Evolutionary conservation across 768 basidiomycete species (phyloP).

Genomic region (Xerocomellus chrysenteron): DNA sequence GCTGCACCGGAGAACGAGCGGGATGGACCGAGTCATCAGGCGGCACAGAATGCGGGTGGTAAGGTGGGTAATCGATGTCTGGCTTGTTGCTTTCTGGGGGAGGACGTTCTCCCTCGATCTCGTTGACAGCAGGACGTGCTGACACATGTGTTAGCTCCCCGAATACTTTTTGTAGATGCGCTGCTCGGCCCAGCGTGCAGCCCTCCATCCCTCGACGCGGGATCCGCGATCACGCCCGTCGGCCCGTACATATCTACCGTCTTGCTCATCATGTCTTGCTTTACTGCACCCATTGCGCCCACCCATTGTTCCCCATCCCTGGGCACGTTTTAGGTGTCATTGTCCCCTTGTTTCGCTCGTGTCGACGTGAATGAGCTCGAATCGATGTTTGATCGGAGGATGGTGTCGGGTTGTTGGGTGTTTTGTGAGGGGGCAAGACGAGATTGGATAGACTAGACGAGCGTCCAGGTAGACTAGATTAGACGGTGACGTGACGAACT

Average conservation of each 20-base stretch:
- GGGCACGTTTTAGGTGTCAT: not conserved
- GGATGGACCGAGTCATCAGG: slow-evolving; percentile 83
- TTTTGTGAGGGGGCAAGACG: not conserved
- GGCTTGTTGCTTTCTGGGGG: not conserved
- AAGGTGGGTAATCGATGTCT: slow-evolving; percentile 50
- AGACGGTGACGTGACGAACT: not conserved
- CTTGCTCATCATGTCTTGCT: not conserved
- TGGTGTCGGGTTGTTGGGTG: not conserved
- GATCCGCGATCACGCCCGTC: slow-evolving; percentile 8
- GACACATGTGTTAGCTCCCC: slow-evolving; percentile 52
- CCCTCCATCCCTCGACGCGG: not conserved
- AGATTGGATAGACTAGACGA: not conserved
- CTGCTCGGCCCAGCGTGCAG: not conserved
- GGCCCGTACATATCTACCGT: not conserved
- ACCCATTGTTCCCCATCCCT: not conserved
- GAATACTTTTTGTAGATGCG: slow-evolving; percentile 69
- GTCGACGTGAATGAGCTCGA: not conserved
- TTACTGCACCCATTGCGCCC: not conserved
- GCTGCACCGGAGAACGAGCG: slow-evolving; percentile 98
- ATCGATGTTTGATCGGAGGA: slow-evolving; percentile 11
- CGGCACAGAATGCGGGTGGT: slow-evolving; percentile 64
- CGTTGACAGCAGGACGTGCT: not conserved
- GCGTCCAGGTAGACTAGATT: not conserved
- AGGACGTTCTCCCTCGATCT: not conserved
- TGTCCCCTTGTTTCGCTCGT: not conserved